Percentiles rank a stretch among this genome's conserved stretches.
phyloP scores from a whole-genome alignment of 106 monocot species.

The Platanthera guangdongensis region DNA sequence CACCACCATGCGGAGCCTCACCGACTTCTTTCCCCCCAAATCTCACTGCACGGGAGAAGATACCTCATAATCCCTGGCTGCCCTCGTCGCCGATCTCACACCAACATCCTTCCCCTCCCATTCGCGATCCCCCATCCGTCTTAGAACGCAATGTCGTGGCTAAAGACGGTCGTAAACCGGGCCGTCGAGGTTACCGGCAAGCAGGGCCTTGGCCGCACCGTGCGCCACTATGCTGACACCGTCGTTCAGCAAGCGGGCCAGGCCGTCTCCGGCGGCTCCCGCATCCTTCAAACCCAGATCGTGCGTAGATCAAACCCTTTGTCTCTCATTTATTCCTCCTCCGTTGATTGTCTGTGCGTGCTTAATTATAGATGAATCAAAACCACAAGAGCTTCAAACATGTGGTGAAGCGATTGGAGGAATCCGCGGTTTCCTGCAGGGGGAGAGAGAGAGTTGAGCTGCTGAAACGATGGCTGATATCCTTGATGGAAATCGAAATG shows the following conservation, averaged over 20 bases:
- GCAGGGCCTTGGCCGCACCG: conserved; percentile 65
- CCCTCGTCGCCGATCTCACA: background rate
- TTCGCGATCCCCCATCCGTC: background rate
- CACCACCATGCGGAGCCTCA: background rate
- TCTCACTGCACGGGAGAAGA: background rate
- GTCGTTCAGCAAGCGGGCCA: conserved; percentile 85
- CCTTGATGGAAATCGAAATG: conserved; percentile 23
- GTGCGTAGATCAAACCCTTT: conserved; percentile 12
- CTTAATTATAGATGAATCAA: conserved; percentile 9
- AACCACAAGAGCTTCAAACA: conserved; percentile 28
- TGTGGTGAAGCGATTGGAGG: conserved; percentile 38
- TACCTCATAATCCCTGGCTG: background rate
- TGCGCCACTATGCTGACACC: conserved; percentile 62
- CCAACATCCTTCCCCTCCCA: background rate
- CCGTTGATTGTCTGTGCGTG: background rate
- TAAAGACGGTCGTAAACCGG: conserved; percentile 54
- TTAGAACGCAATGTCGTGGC: conserved; percentile 55
- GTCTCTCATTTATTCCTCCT: background rate
- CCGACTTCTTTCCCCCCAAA: background rate
- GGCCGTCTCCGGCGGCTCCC: conserved; percentile 72
- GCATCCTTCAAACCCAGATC: conserved; percentile 51
- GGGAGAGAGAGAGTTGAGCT: conserved; percentile 45
- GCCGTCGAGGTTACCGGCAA: conserved; percentile 68
- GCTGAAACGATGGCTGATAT: conserved; percentile 37
- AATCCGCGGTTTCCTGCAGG: conserved; percentile 41